These are phyloP conservation scores for Gremmenia infestans DNA, from an alignment of 2,329 filamentous ascomycete genomes.

Conservation along the genomic window DNA sequence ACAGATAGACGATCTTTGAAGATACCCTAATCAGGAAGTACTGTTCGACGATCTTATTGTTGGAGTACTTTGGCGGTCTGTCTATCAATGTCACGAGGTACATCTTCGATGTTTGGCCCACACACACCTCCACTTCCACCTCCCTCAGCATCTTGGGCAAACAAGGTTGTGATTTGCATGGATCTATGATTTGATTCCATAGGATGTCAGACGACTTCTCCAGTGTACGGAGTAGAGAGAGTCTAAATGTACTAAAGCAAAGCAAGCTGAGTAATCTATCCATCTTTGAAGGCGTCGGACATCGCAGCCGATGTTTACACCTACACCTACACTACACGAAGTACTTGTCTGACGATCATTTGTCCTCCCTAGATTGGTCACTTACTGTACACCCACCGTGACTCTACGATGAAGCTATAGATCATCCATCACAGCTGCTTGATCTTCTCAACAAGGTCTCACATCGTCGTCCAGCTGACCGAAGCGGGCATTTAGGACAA, in stretches of 20 bases:
- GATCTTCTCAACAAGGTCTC: too few relatives aligned
- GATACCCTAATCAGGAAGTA: too few relatives aligned
- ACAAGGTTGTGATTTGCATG: too few relatives aligned
- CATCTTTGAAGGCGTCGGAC: not conserved
- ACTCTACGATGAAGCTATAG: too few relatives aligned
- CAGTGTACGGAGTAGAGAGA: not conserved
- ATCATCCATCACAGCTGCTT: too few relatives aligned
- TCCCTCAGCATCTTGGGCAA: too few relatives aligned
- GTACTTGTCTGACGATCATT: too few relatives aligned
- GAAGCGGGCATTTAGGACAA: too few relatives aligned
- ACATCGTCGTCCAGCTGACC: too few relatives aligned
- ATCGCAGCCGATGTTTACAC: not conserved
- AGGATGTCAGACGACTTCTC: not conserved
- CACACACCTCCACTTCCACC: not conserved
- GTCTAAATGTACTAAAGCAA: not conserved
- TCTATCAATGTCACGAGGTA: not conserved
- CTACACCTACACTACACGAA: not conserved
- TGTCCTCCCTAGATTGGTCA: not conserved
- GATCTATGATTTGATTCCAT: not conserved
- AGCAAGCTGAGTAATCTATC: not conserved
- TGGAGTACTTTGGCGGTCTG: too few relatives aligned
- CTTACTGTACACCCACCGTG: not conserved
- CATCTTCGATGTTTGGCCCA: not conserved
- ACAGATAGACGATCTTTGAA: too few relatives aligned
- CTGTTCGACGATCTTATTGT: too few relatives aligned